Evolutionary conservation across 345 rosid species (phyloP), one percentile per base, ranked within the genome.

Genomic region (Salix purpurea): DNA sequence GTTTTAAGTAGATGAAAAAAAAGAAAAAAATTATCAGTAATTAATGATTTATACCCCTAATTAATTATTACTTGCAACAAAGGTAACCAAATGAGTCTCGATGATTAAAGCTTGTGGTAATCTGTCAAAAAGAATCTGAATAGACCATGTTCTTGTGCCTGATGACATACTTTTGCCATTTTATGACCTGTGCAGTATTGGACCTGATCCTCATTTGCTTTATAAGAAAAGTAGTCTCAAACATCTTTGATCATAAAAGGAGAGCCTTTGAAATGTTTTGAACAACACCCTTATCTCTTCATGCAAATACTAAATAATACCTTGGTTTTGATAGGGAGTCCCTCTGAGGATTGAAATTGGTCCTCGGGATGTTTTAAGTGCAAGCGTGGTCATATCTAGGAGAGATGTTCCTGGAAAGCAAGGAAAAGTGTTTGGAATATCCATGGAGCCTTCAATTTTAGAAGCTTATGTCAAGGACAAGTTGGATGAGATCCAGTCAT

Each of bases 341-440:
- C 98, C 99, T 74, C 46, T 95, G 56, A 86, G 98, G 83, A 89
- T 96, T 78, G 99, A 96, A 85, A 91, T 96, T 77, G 97, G 99
- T 84, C 99, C 97, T 56, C 91, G 93, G 12, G 99, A 95, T 82
- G 98, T 91, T 75, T 85, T 94, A 21, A 93, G 90, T 75, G 86
- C 85, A 72, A 89, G 87, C 79, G 96, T 91, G 68, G 99, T 95
- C 71, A 87, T 91, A 76, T 90, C 96, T 23, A 90, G 98, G 83
- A 92, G 99, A 76, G 96, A 91, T 84, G 70, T 93, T 82, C 99
- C 97, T 37, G 97, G 99, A 76, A 93, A 92, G 84, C 85, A 89
- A 81, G 98, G 98, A 34, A 93, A 95, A 83, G 92, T 86, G 40
- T 91, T 91, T 85, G 99, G 94, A 75, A 91, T 96, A 81, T 91